These are phyloP conservation scores for Mortierella antarctica DNA, from an alignment of 192 early-diverging fungal species.

Conservation along the genomic window DNA sequence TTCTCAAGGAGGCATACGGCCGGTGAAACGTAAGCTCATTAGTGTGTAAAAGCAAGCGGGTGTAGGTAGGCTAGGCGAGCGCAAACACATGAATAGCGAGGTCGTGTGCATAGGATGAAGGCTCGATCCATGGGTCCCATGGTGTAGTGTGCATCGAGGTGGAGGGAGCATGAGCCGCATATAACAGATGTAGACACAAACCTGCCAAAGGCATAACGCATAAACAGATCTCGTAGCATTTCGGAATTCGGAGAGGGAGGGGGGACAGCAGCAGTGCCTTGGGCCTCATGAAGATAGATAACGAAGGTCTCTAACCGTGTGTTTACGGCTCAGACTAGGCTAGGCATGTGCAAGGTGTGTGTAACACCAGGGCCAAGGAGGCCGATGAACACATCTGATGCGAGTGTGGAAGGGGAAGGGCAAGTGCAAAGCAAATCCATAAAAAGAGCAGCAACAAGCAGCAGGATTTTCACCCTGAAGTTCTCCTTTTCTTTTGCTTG, in stretches of 20 bases:
- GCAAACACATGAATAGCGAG: constrained; percentile 27
- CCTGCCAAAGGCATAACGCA: background rate
- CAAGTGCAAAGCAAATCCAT: background rate
- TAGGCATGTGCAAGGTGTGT: background rate
- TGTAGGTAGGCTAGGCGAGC: background rate
- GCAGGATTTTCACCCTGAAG: too few species aligned
- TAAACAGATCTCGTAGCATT: background rate
- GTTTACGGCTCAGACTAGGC: background rate
- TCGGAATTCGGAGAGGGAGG: background rate
- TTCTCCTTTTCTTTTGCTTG: too few species aligned
- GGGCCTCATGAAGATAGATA: constrained; percentile 18
- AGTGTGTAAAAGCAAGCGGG: background rate
- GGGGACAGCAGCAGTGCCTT: too few species aligned
- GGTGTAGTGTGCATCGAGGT: background rate
- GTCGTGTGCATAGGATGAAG: constrained; percentile 1
- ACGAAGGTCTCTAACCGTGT: constrained; percentile 12
- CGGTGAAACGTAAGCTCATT: background rate
- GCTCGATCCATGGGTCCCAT: background rate
- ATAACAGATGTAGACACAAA: background rate
- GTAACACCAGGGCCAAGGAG: constrained; percentile 7
- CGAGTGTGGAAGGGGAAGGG: background rate
- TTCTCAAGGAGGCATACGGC: background rate
- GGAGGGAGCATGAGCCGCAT: background rate
- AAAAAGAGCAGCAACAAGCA: too few species aligned
- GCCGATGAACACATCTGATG: constrained; percentile 19